Percentiles rank a stretch among this genome's conserved stretches.
Evolutionary conservation across 495 filamentous ascomycete species (phyloP).

Genomic region (Podospora anserina): DNA sequence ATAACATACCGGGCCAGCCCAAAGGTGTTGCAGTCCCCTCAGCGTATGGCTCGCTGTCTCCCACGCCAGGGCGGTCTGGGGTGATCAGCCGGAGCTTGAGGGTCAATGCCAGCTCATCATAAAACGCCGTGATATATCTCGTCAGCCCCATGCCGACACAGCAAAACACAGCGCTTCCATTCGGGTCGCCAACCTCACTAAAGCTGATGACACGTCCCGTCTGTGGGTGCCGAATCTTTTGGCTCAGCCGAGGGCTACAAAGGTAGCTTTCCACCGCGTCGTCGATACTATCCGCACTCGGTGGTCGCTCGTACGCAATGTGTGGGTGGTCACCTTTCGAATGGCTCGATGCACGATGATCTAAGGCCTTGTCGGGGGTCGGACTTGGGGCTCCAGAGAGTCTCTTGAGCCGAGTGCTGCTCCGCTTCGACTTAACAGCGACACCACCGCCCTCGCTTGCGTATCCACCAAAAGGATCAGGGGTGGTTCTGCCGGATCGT

Average conservation of each 20-base stretch:
- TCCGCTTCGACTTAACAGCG: slow-evolving; percentile 41
- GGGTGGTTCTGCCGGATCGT: slow-evolving; percentile 39
- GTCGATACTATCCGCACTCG: slow-evolving; percentile 82
- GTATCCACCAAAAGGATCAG: slow-evolving; percentile 42
- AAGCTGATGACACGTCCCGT: slow-evolving; percentile 89
- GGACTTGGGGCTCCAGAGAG: slow-evolving; percentile 46
- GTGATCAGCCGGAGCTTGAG: slow-evolving; percentile 90
- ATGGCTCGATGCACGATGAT: slow-evolving; percentile 28
- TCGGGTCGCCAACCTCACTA: slow-evolving; percentile 92
- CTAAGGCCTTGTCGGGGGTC: slow-evolving; percentile 31
- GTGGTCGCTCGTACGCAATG: slow-evolving; percentile 58
- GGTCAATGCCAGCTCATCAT: slow-evolving; percentile 89
- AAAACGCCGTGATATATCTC: slow-evolving; percentile 93
- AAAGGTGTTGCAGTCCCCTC: slow-evolving; percentile 81
- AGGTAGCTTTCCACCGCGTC: slow-evolving; percentile 84
- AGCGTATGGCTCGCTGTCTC: slow-evolving; percentile 79
- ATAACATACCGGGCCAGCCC: slow-evolving; percentile 80
- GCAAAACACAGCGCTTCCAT: slow-evolving; percentile 89
- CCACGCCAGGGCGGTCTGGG: slow-evolving; percentile 89
- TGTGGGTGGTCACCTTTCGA: slow-evolving; percentile 31
- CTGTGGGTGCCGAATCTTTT: slow-evolving; percentile 78
- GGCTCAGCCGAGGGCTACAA: slow-evolving; percentile 75
- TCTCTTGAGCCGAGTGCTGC: slow-evolving; percentile 47
- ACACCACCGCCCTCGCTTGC: slow-evolving; percentile 42
- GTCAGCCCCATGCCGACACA: slow-evolving; percentile 98